A percentile compares a stretch with the other conserved stretches of the same genome.
These are phyloP conservation scores for Cronartium quercuum DNA, from an alignment of 1,284 basidiomycete species.

Conservation along the genomic window DNA sequence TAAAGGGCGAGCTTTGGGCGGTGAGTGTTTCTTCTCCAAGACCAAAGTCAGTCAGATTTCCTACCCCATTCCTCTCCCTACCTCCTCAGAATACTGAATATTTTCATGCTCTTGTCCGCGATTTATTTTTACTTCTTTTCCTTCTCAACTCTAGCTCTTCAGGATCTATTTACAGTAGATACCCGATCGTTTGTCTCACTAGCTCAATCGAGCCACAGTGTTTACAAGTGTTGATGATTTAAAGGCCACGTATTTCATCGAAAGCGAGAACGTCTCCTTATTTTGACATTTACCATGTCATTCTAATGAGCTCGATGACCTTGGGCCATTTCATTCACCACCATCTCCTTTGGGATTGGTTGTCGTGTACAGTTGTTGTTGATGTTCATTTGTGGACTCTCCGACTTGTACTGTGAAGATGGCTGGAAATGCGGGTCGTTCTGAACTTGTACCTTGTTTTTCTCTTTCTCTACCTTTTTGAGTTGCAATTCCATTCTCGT, in stretches of 20 bases:
- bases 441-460: background rate
- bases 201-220: background rate
- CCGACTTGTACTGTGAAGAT: background rate
- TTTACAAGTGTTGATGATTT: background rate
- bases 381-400: background rate
- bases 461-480: no score
- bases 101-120: no score
- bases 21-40: background rate
- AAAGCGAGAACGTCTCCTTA: background rate
- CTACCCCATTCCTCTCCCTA: background rate
- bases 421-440: background rate
- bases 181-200: constrained; percentile 38
- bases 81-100: no score
- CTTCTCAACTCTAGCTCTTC: constrained; percentile 27
- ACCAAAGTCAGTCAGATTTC: constrained; percentile 32
- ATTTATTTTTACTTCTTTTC: no score
- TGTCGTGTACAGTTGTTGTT: background rate
- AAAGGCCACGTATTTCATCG: background rate
- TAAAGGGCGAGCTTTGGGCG: no score
- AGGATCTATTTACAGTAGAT: constrained; percentile 41
- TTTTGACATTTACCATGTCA: background rate
- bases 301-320: background rate
- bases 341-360: background rate
- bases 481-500: no score
- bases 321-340: background rate